phyloP scores from a whole-genome alignment of 495 filamentous ascomycete species.

The Geopyxis carbonaria region DNA sequence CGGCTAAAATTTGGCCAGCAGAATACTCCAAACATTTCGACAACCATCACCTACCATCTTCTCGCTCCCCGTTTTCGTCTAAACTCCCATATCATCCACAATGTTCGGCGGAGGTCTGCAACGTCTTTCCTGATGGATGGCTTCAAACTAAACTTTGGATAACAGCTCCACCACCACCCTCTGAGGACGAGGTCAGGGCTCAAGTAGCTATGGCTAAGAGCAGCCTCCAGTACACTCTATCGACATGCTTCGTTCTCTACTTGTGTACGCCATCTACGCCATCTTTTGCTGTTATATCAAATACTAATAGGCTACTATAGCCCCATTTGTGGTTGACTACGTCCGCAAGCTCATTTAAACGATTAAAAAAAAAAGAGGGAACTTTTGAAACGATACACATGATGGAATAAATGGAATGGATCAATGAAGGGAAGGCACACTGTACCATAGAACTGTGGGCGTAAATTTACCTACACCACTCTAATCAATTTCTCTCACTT shows the following conservation, averaged over 20 bases:
- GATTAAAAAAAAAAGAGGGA: slow-evolving; percentile 5
- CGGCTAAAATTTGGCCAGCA: too few relatives aligned
- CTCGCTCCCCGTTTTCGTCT: too few relatives aligned
- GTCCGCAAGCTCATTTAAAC: slow-evolving; percentile 55
- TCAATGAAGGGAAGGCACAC: slow-evolving; percentile 4
- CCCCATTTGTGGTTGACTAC: slow-evolving; percentile 69
- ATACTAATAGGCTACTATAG: slow-evolving; percentile 29
- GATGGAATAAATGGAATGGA: slow-evolving; percentile 6
- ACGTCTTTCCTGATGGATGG: too few relatives aligned
- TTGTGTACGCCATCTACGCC: slow-evolving; percentile 41
- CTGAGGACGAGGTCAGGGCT: slow-evolving; percentile 38
- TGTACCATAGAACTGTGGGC: slow-evolving; percentile 2
- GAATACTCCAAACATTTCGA: too few relatives aligned
- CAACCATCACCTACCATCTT: too few relatives aligned
- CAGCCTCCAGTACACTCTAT: slow-evolving; percentile 46
- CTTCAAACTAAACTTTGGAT: slow-evolving; percentile 2
- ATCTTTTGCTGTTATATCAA: not conserved
- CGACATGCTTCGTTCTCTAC: slow-evolving; percentile 54
- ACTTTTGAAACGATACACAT: slow-evolving; percentile 7
- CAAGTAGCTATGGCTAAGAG: slow-evolving; percentile 53
- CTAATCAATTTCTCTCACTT: too few relatives aligned
- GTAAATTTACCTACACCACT: too few relatives aligned
- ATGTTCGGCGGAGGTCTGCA: slow-evolving; percentile 37
- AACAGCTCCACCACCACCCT: slow-evolving; percentile 33
- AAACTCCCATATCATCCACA: slow-evolving; percentile 6